A percentile compares a stretch with the other conserved stretches of the same genome.
Evolutionary conservation across 805 yeast genomes (phyloP).

Genomic region (Ogataea saltuana): DNA sequence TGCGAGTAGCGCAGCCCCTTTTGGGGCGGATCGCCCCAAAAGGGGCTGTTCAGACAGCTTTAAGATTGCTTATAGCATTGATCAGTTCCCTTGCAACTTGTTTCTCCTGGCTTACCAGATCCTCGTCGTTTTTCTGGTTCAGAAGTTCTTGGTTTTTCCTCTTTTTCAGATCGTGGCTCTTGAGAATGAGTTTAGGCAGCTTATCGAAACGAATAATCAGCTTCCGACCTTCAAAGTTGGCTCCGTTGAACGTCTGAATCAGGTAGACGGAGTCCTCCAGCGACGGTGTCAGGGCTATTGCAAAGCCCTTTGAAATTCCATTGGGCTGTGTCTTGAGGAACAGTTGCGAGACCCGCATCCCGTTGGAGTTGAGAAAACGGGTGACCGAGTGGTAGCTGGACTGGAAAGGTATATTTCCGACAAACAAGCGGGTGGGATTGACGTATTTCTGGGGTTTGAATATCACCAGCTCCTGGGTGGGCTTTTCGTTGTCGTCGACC

Average conservation of each 20-base stretch:
- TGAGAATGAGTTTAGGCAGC: slow-evolving; percentile 43
- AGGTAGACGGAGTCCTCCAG: slow-evolving; percentile 49
- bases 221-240: slow-evolving; percentile 57
- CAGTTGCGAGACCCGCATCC: slow-evolving; percentile 15
- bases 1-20: slow-evolving; percentile 1
- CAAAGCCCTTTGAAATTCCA: slow-evolving; percentile 59
- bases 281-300: slow-evolving; percentile 55
- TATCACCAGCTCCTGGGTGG: slow-evolving; percentile 25
- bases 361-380: slow-evolving; percentile 17
- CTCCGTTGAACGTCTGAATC: slow-evolving; percentile 51
- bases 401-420: slow-evolving; percentile 57
- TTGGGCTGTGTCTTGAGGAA: slow-evolving; percentile 40
- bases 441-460: slow-evolving; percentile 36
- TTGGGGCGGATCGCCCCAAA: no score
- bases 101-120: slow-evolving; percentile 24
- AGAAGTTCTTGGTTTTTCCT: slow-evolving; percentile 17
- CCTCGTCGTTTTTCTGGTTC: slow-evolving; percentile 12
- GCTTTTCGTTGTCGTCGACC: slow-evolving; percentile 27
- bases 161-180: slow-evolving; percentile 27
- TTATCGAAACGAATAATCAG: slow-evolving; percentile 63
- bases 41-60: slow-evolving; percentile 16
- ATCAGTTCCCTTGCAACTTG: slow-evolving; percentile 32
- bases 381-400: slow-evolving; percentile 24
- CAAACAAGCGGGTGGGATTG: slow-evolving; percentile 46
- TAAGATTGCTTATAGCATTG: slow-evolving; percentile 23